A percentile compares a stretch with the other conserved stretches of the same genome.
Conservation (phyloP, 768 basidiomycete genomes). For the Lactarius hatsudake region DNA sequence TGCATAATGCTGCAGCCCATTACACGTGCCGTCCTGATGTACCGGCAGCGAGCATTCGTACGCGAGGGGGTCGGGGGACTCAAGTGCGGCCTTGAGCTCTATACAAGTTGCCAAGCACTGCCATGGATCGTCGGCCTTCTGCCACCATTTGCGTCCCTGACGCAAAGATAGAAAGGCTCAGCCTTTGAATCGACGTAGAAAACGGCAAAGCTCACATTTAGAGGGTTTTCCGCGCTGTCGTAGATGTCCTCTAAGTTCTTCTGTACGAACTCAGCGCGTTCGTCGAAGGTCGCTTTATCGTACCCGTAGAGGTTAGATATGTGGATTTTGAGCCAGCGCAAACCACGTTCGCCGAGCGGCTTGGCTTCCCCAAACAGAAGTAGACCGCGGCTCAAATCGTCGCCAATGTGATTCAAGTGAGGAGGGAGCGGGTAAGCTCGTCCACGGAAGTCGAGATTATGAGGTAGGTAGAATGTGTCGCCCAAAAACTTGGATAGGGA, state of each 20-base stretch:
- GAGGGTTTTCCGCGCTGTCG: conserved; percentile 78
- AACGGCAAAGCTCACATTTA: conserved; percentile 50
- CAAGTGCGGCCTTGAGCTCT: conserved; percentile 79
- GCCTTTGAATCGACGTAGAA: background rate
- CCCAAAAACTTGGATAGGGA: conserved; percentile 62
- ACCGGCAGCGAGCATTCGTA: conserved; percentile 77
- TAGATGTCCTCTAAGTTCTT: conserved; percentile 72
- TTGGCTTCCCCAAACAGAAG: conserved; percentile 78
- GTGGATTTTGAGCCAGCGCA: conserved; percentile 96
- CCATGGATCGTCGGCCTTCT: conserved; percentile 92
- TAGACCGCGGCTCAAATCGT: conserved; percentile 87
- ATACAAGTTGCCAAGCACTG: conserved; percentile 92
- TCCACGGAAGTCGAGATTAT: conserved; percentile 97
- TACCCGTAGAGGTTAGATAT: conserved; percentile 89
- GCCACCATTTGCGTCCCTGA: conserved; percentile 85
- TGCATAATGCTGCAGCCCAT: conserved; percentile 97
- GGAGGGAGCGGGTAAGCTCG: conserved; percentile 96
- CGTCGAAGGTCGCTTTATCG: conserved; percentile 93
- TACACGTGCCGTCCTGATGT: conserved; percentile 98
- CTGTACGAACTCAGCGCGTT: conserved; percentile 78
- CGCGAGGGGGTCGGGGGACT: conserved; percentile 57
- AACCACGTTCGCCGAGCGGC: conserved; percentile 77
- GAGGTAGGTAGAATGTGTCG: conserved; percentile 88
- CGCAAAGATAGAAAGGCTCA: conserved; percentile 8
- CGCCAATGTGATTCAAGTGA: conserved; percentile 92